Evolutionary conservation across 2,329 filamentous ascomycete genomes (phyloP).

Genomic region (Ceratocystis destructans): DNA sequence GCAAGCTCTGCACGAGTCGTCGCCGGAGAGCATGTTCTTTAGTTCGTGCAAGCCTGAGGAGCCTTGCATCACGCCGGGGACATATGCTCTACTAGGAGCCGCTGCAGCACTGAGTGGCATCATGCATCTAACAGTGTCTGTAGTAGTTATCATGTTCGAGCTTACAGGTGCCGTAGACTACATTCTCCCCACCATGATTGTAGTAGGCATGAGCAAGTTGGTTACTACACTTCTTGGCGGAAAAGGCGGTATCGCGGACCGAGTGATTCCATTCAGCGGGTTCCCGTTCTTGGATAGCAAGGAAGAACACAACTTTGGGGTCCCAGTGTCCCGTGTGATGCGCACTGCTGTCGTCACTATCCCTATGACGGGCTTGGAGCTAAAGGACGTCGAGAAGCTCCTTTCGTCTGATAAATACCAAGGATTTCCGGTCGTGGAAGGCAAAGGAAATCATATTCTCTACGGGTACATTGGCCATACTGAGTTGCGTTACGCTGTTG

Average conservation of each 20-base stretch:
- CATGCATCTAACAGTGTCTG: conserved; percentile 94
- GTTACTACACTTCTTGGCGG: conserved; percentile 71
- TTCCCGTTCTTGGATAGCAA: conserved; percentile 96
- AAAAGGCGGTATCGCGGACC: conserved; percentile 92
- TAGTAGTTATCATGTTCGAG: conserved; percentile 99
- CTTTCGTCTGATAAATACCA: conserved; percentile 71
- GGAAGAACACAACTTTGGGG: conserved; percentile 91
- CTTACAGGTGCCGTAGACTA: conserved; percentile 94
- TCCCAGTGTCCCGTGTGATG: conserved; percentile 86
- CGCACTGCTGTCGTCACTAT: conserved; percentile 60
- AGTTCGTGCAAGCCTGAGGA: conserved; percentile 77
- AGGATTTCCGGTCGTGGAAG: conserved; percentile 83
- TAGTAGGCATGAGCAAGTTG: conserved; percentile 90
- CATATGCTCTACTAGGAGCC: conserved; percentile 89
- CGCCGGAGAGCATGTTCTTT: conserved; percentile 75
- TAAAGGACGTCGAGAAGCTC: conserved; percentile 64
- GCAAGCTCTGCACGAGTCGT: conserved; percentile 71
- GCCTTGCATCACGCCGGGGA: conserved; percentile 92
- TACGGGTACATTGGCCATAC: conserved; percentile 88
- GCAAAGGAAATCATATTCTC: conserved; percentile 53
- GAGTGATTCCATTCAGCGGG: conserved; percentile 98
- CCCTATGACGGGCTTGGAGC: conserved; percentile 56
- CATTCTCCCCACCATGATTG: conserved; percentile 96
- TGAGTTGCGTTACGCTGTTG: conserved; percentile 80
- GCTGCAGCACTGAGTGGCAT: conserved; percentile 86